Conservation (phyloP, 225 moss, liverwort and hornwort species). For the Physcomitrellopsis africana region DNA sequence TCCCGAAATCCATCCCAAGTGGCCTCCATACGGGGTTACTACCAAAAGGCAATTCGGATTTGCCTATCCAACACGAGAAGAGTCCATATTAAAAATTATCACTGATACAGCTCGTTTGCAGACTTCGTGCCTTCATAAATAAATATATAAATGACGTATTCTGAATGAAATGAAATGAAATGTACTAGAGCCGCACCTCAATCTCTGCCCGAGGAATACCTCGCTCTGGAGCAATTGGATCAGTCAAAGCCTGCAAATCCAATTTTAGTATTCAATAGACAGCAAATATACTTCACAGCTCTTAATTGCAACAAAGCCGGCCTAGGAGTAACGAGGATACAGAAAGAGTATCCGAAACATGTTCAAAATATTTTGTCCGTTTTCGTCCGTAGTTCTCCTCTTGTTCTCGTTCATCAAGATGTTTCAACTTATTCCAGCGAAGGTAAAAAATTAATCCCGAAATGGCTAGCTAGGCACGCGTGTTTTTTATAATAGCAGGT, state of each 20-base stretch:
- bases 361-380: too few species aligned
- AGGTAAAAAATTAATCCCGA: too few species aligned
- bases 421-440: too few species aligned
- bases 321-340: too few species aligned
- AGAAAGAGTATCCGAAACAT: too few species aligned
- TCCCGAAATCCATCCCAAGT: conserved; percentile 91
- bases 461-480: too few species aligned
- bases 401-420: too few species aligned
- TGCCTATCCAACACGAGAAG: conserved; percentile 44
- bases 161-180: not conserved
- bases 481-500: too few species aligned
- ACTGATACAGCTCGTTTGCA: not conserved
- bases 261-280: not conserved
- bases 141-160: not conserved
- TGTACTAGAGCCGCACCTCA: conserved; percentile 49
- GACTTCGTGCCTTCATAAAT: not conserved
- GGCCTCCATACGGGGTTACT: conserved; percentile 88
- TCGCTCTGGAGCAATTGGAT: conserved; percentile 88
- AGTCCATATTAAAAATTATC: not conserved
- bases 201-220: conserved; percentile 82
- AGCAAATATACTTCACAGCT: not conserved
- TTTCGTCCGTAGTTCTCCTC: too few species aligned
- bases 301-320: not conserved
- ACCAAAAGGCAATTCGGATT: conserved; percentile 84
- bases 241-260: conserved; percentile 73